These are phyloP conservation scores for Gryganskiella cystojenkinii DNA, from an alignment of 192 early-diverging fungal genomes.

Conservation along the genomic window DNA sequence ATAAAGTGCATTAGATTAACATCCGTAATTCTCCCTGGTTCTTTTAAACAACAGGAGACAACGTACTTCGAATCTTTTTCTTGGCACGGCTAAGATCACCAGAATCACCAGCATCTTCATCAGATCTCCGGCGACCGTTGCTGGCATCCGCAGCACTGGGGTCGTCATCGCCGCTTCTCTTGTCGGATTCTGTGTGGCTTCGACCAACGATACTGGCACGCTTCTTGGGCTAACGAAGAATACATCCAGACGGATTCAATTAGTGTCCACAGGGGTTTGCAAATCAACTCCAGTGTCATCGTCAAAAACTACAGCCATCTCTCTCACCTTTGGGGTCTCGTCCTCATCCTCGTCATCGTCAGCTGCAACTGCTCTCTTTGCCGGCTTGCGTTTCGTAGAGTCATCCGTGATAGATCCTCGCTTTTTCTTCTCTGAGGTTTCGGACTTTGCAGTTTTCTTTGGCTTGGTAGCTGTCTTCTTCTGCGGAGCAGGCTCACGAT, in stretches of 20 bases:
- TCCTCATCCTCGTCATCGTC: slow-evolving; percentile 42
- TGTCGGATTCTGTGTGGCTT: slow-evolving; percentile 26
- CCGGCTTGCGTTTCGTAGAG: slow-evolving; percentile 26
- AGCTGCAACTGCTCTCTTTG: slow-evolving; percentile 30
- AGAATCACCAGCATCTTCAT: slow-evolving; percentile 44
- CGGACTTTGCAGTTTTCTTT: slow-evolving; percentile 37
- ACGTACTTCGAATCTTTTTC: slow-evolving; percentile 46
- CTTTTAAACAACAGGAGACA: neutral
- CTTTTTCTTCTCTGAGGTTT: slow-evolving; percentile 38
- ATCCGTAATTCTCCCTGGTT: neutral
- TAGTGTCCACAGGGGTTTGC: too few relatives aligned
- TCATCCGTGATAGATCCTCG: slow-evolving; percentile 20
- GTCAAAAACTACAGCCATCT: neutral
- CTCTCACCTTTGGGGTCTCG: slow-evolving; percentile 33
- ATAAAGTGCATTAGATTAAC: neutral
- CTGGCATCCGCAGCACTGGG: slow-evolving; percentile 12
- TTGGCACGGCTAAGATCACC: slow-evolving; percentile 32
- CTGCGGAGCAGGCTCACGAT: slow-evolving; percentile 10
- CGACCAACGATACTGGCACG: slow-evolving; percentile 18
- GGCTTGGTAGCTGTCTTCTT: slow-evolving; percentile 30
- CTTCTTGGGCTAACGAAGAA: slow-evolving; percentile 23
- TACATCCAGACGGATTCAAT: too few relatives aligned
- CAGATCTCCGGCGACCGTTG: slow-evolving; percentile 33
- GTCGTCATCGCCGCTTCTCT: slow-evolving; percentile 35
- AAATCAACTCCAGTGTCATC: too few relatives aligned